Evolutionary conservation across 2,329 filamentous ascomycete genomes (phyloP).

Genomic region (Alternaria gaisen): DNA sequence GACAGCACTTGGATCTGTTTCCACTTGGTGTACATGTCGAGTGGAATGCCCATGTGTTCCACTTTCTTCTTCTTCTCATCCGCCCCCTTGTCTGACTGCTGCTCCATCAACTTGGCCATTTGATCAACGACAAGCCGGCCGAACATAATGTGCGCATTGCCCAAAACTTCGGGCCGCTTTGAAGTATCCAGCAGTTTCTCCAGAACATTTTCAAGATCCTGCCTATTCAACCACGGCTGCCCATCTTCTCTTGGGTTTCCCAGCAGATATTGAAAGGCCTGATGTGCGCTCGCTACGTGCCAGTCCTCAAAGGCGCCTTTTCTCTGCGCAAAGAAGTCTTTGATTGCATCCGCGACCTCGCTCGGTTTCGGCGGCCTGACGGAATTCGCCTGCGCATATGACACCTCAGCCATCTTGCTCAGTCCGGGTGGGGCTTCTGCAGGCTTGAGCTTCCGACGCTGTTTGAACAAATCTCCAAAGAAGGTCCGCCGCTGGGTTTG

Average conservation of each 20-base stretch:
- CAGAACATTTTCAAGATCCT: constrained; percentile 28
- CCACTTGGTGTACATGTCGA: constrained; percentile 12
- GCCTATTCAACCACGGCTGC: constrained; percentile 42
- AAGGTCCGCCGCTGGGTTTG: constrained; percentile 64
- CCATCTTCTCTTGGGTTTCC: constrained; percentile 36
- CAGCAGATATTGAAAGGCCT: constrained; percentile 70
- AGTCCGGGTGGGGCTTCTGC: constrained; percentile 75
- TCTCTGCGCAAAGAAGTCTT: constrained; percentile 38
- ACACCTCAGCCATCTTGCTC: constrained; percentile 73
- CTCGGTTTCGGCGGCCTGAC: constrained; percentile 69
- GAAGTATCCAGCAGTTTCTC: constrained; percentile 13
- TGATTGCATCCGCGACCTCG: constrained; percentile 69
- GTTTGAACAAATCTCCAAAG: constrained; percentile 70
- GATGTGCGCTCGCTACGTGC: constrained; percentile 64
- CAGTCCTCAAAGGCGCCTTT: constrained; percentile 39
- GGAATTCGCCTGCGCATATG: constrained; percentile 68
- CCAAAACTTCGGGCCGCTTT: constrained; percentile 49
- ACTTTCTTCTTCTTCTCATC: not conserved
- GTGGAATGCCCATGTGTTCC: constrained; percentile 7
- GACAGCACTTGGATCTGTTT: constrained; percentile 32
- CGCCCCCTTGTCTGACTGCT: constrained; percentile 1
- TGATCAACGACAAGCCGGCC: constrained; percentile 51
- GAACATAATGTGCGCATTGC: constrained; percentile 51
- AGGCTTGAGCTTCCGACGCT: constrained; percentile 66
- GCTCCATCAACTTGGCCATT: constrained; percentile 19